A percentile compares a stretch with the other conserved stretches of the same genome.
Conservation (phyloP, 129 eudicot genomes). For the Centaurea solstitialis region DNA sequence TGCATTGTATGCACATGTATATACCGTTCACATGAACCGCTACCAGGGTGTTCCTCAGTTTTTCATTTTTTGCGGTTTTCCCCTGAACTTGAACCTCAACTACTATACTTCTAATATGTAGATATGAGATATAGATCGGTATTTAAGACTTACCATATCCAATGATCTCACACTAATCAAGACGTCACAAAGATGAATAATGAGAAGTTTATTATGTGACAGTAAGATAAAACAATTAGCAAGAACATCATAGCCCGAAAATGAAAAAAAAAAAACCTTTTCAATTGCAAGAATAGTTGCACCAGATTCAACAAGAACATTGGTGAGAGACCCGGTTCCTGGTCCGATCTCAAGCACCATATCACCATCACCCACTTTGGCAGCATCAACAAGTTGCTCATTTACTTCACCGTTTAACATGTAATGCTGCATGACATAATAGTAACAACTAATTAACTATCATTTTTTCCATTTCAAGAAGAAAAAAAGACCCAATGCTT, state of each 20-base stretch:
- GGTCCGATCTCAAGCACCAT: slow-evolving; percentile 97
- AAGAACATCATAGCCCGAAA: background rate
- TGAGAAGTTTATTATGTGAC: background rate
- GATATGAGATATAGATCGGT: background rate
- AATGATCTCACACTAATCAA: background rate
- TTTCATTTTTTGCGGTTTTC: no score
- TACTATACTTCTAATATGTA: no score
- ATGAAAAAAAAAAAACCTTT: slow-evolving; percentile 62
- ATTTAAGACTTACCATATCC: background rate
- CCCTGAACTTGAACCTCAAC: no score
- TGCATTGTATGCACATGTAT: no score
- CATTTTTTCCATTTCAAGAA: background rate
- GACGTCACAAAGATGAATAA: slow-evolving; percentile 20
- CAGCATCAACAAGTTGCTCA: slow-evolving; percentile 77
- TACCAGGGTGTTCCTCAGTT: no score
- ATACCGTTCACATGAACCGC: no score
- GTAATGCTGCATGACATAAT: slow-evolving; percentile 71
- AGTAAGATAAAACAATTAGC: slow-evolving; percentile 11
- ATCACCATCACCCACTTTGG: slow-evolving; percentile 77
- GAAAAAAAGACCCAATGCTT: background rate
- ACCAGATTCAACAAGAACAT: slow-evolving; percentile 88
- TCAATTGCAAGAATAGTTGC: slow-evolving; percentile 96
- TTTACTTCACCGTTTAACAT: slow-evolving; percentile 78
- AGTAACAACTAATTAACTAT: slow-evolving; percentile 2
- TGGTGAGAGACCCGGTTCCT: slow-evolving; percentile 95